Evolutionary conservation across 176 grass and related monocot genomes (phyloP), one percentile per base, ranked within the genome.

Genomic region (Oryza glaberrima): DNA sequence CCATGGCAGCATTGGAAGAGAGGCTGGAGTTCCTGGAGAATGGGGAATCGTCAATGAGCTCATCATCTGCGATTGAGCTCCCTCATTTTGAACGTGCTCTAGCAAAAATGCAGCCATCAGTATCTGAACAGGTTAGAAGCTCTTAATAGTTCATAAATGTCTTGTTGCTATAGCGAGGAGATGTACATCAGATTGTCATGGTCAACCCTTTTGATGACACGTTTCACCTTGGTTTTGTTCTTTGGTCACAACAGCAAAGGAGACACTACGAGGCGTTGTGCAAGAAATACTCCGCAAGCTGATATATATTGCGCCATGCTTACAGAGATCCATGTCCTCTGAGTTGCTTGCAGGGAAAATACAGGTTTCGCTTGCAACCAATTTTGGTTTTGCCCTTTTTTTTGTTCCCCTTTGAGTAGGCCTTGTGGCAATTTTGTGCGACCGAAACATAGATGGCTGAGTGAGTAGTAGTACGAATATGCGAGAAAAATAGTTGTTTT

Each of bases 1-100:
- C 91, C 10, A 92, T 94, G 96, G 83, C 66, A 72, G 91, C 93
- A 11, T 60, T 94, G 74, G 87, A 92, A 35, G 89, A 95, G 86
- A 92, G 83, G 61, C 35, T 77, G 23, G 81, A 93, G 68, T 86
- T 78, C 38, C 11, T 83, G 20, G 72, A 88, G 2, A 77, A 94
- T 2, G 89, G 90, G 44, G 83, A 58, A 36, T 83, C 60, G 6
- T 82, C 76, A 71, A 84, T 70, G 81, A 90, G 81, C 67, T 85
- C 68, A 9, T 80, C 83, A n/a, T 47, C 65, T 46, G 36, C 35
- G 25, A 95, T 95, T 54, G 87, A 88, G 79, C 45, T 75, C 36
- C 65, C 54, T 40, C 93, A 95, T 78, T 95, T 98, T 76, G 91
- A 90, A 73, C 69, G 19, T 19, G 88, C 91, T 78, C 78, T 98